Conservation (phyloP, 2,329 filamentous ascomycete species). For the Elsinoe arachidis region DNA sequence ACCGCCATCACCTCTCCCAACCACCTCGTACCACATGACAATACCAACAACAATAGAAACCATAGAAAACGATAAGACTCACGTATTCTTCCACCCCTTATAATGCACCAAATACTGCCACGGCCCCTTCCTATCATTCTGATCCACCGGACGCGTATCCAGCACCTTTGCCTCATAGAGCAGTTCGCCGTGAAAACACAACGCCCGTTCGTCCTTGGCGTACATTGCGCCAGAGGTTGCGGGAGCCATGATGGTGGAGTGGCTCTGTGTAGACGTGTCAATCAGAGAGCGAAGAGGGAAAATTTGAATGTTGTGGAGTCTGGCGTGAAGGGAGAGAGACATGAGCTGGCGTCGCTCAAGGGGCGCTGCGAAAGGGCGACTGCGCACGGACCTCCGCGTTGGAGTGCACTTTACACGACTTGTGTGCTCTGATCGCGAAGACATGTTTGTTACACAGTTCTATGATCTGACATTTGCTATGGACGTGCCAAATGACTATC, state of each 20-base stretch:
- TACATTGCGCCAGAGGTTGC: constrained; percentile 46
- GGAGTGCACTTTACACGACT: constrained; percentile 1
- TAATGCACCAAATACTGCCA: constrained; percentile 93
- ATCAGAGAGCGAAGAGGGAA: not conserved
- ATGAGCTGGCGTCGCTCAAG: constrained; percentile 1
- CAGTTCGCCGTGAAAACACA: constrained; percentile 96
- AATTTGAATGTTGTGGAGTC: not conserved
- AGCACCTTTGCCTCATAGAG: constrained; percentile 96
- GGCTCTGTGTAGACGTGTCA: not conserved
- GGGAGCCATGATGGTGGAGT: constrained; percentile 48
- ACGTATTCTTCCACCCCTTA: constrained; percentile 98
- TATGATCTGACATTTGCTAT: not conserved
- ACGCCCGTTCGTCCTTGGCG: constrained; percentile 75
- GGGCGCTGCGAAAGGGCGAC: not conserved
- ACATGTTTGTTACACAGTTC: no score
- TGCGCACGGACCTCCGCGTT: constrained; percentile 12
- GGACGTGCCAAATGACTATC: not conserved
- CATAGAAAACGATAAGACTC: constrained; percentile 33
- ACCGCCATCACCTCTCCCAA: not conserved
- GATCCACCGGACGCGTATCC: constrained; percentile 58
- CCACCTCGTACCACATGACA: not conserved
- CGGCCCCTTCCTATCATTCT: constrained; percentile 60
- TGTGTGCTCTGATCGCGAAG: not conserved
- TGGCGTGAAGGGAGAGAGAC: not conserved
- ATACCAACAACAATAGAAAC: not conserved